These are phyloP conservation scores for Eimeria sp. DNA, from an alignment of 169 alveolate species.

Conservation along the genomic window DNA sequence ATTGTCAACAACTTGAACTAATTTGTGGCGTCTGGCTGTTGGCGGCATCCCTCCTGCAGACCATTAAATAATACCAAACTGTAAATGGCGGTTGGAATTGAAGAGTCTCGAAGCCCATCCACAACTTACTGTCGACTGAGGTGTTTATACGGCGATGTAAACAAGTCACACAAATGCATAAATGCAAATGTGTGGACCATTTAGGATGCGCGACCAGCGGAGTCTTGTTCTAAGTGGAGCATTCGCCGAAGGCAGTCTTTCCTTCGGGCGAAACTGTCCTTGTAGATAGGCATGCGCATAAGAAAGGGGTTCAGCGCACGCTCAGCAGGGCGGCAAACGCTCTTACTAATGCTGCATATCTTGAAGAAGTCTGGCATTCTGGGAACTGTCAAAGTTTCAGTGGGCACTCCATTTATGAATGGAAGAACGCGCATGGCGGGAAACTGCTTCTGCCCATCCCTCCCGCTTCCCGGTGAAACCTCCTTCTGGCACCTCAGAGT, in stretches of 20 bases:
- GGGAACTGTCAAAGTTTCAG: conserved; percentile 40
- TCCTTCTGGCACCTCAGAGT: conserved; percentile 36
- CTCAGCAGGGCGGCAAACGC: neutral
- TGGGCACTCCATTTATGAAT: conserved; percentile 32
- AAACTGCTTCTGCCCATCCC: neutral
- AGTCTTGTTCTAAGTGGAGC: neutral
- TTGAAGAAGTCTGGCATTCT: conserved; percentile 56
- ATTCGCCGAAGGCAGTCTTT: neutral
- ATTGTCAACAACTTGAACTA: conserved; percentile 4
- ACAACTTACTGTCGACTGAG: neutral
- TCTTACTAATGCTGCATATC: conserved; percentile 59
- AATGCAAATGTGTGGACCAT: neutral
- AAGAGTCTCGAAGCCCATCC: neutral
- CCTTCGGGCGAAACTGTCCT: neutral
- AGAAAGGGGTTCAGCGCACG: neutral
- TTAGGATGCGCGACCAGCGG: neutral
- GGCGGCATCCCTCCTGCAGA: conserved; percentile 68
- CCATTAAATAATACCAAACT: neutral
- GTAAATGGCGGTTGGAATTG: neutral
- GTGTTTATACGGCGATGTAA: neutral
- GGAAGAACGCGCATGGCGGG: conserved; percentile 62
- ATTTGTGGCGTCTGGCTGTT: neutral
- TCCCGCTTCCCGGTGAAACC: conserved; percentile 2
- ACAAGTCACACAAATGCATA: neutral
- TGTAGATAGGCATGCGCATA: neutral